Base-by-base conservation (phyloP, 2,329 filamentous ascomycete species). In the Fusarium sp. region DNA sequence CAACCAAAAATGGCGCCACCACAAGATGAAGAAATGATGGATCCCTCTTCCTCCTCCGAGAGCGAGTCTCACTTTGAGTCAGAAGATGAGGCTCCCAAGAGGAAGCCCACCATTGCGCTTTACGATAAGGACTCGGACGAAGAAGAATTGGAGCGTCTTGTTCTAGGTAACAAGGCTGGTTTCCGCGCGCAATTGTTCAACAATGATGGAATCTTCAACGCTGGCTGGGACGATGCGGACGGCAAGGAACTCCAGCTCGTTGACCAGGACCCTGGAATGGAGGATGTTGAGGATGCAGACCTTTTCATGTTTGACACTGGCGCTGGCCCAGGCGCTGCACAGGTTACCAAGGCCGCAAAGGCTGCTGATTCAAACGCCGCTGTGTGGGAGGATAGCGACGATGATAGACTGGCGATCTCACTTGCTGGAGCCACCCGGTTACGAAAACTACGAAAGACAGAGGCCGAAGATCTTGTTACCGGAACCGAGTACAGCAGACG, bases 381-480 rank as follows among this genome's bases (percentile, higher is more conserved):
- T 4, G 92, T 89, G 2, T 99, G 96, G 96, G 90, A 94, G 72
- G 96, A 99, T 78, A 98, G 94, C 79, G 96, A 99, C 75, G 96
- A 99, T 77, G 96, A 98, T 77, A 88, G 93, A 56, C 83, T 98
- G 67, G 88, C 89, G 9, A 87, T 99, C 50, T 98, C 95, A 16
- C 86, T 99, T 41, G 92, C 93, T 5, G 87, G 89, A 27, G 89
- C 91, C 46, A 88, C 89, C 49, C 88, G 92, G 69, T 80, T 98
- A 77, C 89, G 94, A 71, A 98, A 98, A 80, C 84, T 99, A 67
- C 88, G 96, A 66, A 84, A 90, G 53, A 90, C 89, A 4, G 93
- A 95, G 76, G 88, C 87, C 2, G 96, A 99, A 75, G 96, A 99
- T 78, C 78, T 97, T 13, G 88, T 99, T 68, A 93, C 84, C 72